phyloP scores from a whole-genome alignment of 73 alveolate species.

The Paramecium sonneborni region DNA sequence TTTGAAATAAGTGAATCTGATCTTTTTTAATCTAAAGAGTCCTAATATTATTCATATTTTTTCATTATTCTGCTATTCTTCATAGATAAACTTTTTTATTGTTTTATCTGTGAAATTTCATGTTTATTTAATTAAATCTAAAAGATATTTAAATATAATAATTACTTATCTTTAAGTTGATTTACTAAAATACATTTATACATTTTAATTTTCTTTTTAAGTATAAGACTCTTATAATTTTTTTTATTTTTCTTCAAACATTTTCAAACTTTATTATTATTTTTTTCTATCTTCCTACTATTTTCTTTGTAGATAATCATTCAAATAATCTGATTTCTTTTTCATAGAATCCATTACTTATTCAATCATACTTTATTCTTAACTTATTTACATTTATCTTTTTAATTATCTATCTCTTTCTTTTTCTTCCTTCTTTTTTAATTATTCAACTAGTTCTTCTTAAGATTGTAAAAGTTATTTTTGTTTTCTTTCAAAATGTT shows the following conservation, averaged over 20 bases:
- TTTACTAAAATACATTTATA: background rate
- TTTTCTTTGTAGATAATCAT: background rate
- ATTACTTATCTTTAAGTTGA: slow-evolving; percentile 7
- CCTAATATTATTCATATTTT: background rate
- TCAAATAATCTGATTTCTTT: background rate
- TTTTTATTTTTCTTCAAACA: slow-evolving; percentile 3
- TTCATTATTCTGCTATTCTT: background rate
- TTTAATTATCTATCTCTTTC: background rate
- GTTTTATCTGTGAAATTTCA: background rate
- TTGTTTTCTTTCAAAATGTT: background rate
- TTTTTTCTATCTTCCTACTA: background rate
- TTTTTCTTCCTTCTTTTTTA: background rate
- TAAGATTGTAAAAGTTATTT: background rate
- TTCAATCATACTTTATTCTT: background rate
- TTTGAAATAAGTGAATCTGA: background rate
- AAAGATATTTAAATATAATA: background rate
- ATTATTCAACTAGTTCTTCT: background rate
- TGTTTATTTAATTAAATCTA: background rate
- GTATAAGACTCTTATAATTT: background rate
- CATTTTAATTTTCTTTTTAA: background rate
- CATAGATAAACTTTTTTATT: background rate
- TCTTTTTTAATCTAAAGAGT: background rate
- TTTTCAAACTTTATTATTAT: background rate
- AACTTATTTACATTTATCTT: background rate
- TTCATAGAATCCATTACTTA: background rate